phyloP scores from a whole-genome alignment of 371 early-diverging fungal species.

The Synchytrium microbalum region DNA sequence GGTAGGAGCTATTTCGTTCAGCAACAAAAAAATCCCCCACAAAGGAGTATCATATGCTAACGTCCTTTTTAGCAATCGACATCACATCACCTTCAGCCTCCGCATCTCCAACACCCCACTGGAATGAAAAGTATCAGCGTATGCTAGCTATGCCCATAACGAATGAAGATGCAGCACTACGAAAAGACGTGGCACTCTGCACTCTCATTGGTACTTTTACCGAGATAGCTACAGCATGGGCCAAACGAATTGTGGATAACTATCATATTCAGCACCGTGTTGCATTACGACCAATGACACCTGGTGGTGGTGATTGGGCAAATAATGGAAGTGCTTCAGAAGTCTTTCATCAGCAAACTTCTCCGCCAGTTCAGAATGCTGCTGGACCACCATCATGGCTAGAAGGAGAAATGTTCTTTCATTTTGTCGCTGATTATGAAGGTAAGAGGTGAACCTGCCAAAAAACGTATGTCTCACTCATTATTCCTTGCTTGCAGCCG shows the following conservation, averaged over 20 bases:
- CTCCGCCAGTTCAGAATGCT: neutral
- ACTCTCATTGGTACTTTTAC: conserved; percentile 41
- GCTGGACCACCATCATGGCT: conserved; percentile 11
- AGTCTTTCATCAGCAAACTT: too few relatives aligned
- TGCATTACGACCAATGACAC: conserved; percentile 2
- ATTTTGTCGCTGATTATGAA: conserved; percentile 42
- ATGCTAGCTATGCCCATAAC: conserved; percentile 16
- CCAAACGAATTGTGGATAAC: conserved; percentile 36
- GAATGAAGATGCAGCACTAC: conserved; percentile 22
- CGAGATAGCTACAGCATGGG: conserved; percentile 30
- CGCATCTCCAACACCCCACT: conserved; percentile 9
- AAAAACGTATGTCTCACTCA: neutral
- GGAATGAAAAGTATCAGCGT: conserved; percentile 39
- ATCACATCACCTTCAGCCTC: neutral
- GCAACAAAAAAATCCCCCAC: neutral
- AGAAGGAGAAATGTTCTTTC: conserved; percentile 27
- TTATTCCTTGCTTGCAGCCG: neutral
- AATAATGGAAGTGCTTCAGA: conserved; percentile 11
- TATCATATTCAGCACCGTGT: conserved; percentile 24
- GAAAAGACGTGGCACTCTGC: conserved; percentile 31
- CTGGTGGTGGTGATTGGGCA: neutral
- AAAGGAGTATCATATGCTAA: neutral
- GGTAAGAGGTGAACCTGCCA: conserved; percentile 15
- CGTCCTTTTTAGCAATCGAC: neutral
- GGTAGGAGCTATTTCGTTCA: neutral